Base-by-base conservation (phyloP, 179 eudicot species). In the Beta lomatogona region DNA sequence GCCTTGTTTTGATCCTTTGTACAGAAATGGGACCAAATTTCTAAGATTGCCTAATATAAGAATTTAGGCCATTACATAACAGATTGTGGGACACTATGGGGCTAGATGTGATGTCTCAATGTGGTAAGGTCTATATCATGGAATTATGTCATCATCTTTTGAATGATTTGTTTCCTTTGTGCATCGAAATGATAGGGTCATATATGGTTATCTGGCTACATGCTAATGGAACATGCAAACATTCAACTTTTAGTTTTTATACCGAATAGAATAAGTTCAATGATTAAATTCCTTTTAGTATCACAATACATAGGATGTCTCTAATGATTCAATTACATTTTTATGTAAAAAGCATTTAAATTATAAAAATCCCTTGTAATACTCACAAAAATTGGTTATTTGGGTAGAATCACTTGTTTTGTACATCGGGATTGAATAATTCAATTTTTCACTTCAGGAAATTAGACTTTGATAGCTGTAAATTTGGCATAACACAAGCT, bases 351-450 rank as follows among this genome's bases (percentile, higher is more conserved):
- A 41, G 18, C 14, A 11, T 69, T 22, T 10, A 13, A 5, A 18
- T 16, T 13, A 69, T 31, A 11, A 64, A 64, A 64, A 11, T 12
- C 16, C 67, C 14, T 8, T 63, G n/a, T 36, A 11, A 48, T 36
- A 67, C 58, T 18, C 3, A 36, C 31, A 71, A 15, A n/a, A n/a
- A 22, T 4, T 72, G 14, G 41, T 36, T 28, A 36, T 36, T 36
- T 36, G n/a, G 41, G 41, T n/a, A 31, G 12, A 66, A 50, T 71
- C 60, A 13, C 76, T 55, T 73, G 63, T 44, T 73, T 52, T 73
- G 63, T 53, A 73, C 61, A 28, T 28, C 0, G 64, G 64, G 31
- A 46, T 28, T 73, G 9, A 55, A 54, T 1, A 54, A 6, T 25
- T 15, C 5, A 55, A 6, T 73, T 25, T 16, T 41, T 44, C 22